Evolutionary conservation across 768 basidiomycete genomes (phyloP).

Genomic region (Termitomyces sp.): DNA sequence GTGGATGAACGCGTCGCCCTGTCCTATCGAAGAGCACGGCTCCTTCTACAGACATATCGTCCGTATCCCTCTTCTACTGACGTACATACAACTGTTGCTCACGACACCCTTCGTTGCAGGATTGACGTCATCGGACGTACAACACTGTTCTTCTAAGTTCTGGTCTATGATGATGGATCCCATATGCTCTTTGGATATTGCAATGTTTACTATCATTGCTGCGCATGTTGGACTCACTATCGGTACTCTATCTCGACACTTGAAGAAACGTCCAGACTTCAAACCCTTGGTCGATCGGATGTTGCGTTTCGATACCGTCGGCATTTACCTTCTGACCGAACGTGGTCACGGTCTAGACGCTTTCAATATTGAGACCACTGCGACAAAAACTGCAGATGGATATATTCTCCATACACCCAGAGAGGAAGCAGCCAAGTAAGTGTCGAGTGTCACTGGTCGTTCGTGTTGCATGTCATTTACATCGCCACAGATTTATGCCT

Average conservation of each 20-base stretch:
- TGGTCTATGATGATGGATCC: conserved; percentile 58
- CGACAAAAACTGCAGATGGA: conserved; percentile 46
- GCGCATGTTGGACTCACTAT: conserved; percentile 51
- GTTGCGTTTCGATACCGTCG: conserved; percentile 52
- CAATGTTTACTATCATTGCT: conserved; percentile 53
- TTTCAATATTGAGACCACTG: conserved; percentile 62
- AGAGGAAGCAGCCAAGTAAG: conserved; percentile 59
- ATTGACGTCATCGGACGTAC: conserved; percentile 45
- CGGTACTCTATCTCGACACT: conserved; percentile 53
- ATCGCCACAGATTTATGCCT: conserved; percentile 51
- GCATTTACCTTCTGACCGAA: conserved; percentile 53
- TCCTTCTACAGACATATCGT: conserved; percentile 52
- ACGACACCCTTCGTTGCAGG: conserved; percentile 24
- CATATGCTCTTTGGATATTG: conserved; percentile 47
- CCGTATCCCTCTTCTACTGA: conserved; percentile 18
- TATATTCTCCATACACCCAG: conserved; percentile 56
- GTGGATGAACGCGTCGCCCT: conserved; percentile 45
- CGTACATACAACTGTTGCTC: conserved; percentile 4
- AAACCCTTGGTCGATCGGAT: conserved; percentile 46
- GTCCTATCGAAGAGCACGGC: conserved; percentile 48
- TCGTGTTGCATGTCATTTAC: conserved; percentile 9
- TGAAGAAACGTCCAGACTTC: conserved; percentile 48
- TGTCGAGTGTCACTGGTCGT: conserved; percentile 7
- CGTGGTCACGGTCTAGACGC: conserved; percentile 62
- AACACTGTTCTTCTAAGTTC: conserved; percentile 46